Percentiles rank a stretch among this genome's conserved stretches.
Conservation (phyloP, 2,329 filamentous ascomycete species). For the Cladophialophora exuberans region DNA sequence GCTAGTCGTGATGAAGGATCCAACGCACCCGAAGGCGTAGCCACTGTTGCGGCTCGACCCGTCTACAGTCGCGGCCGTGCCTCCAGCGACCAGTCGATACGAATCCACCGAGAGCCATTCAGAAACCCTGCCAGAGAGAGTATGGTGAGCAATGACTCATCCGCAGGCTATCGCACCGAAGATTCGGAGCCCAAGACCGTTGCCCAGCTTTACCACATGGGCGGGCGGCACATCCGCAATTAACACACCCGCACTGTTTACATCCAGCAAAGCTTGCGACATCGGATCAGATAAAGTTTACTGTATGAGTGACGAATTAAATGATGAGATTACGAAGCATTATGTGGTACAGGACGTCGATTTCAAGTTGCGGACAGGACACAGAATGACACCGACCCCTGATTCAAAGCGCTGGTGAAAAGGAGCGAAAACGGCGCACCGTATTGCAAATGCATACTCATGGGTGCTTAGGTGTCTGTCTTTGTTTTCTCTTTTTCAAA, state of each 20-base stretch:
- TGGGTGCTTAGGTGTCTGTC: no score
- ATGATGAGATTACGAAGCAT: no score
- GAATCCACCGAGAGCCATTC: neutral
- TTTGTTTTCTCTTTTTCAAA: no score
- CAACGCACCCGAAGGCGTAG: neutral
- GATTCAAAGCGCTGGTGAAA: no score
- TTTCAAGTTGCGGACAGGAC: no score
- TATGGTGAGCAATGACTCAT: constrained; percentile 19
- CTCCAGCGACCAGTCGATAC: neutral
- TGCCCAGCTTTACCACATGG: constrained; percentile 26
- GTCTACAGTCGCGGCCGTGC: neutral
- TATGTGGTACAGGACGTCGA: no score
- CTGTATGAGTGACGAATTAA: neutral
- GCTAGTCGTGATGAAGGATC: no score
- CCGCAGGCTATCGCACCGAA: constrained; percentile 21
- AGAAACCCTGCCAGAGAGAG: constrained; percentile 15
- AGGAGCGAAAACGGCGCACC: no score
- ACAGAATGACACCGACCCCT: no score
- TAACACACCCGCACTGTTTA: constrained; percentile 2
- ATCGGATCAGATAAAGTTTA: no score
- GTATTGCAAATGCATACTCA: no score
- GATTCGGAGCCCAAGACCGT: constrained; percentile 28
- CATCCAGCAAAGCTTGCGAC: no score
- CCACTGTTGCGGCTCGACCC: neutral
- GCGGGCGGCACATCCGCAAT: constrained; percentile 21